phyloP scores from a whole-genome alignment of 78 protist genomes.

The Chrysochromulina tobinii region DNA sequence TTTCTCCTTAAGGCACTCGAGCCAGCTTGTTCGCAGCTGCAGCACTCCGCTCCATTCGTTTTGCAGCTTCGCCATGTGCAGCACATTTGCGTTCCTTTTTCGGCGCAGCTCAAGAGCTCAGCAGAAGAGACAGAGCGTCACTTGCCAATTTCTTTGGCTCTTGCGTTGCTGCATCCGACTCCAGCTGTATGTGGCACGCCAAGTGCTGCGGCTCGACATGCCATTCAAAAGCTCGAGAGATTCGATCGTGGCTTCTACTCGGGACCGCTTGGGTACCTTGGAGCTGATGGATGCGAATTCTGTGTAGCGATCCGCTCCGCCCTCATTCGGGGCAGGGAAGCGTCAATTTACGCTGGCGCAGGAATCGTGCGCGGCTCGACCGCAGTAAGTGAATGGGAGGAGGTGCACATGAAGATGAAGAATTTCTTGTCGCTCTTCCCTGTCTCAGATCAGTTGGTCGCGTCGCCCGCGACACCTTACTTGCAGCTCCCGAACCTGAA shows the following conservation, averaged over 20 bases:
- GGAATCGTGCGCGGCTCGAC: constrained; percentile 1
- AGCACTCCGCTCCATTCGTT: neutral
- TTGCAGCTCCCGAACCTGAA: neutral
- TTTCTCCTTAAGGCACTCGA: neutral
- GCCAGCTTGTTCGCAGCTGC: neutral
- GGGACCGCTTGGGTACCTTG: constrained; percentile 23
- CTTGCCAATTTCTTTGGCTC: neutral
- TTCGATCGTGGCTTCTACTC: constrained; percentile 29
- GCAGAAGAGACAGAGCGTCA: too few relatives aligned
- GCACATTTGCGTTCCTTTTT: constrained; percentile 5
- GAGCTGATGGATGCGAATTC: neutral
- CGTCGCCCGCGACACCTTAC: neutral
- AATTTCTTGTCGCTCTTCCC: constrained; percentile 6
- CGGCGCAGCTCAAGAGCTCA: neutral
- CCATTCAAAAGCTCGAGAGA: neutral
- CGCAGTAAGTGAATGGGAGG: constrained; percentile 13
- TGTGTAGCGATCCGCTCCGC: constrained; percentile 40
- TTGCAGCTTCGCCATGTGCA: constrained; percentile 31
- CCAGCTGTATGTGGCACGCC: constrained; percentile 38
- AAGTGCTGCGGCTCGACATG: neutral
- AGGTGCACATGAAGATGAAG: constrained; percentile 16
- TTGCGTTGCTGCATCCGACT: neutral
- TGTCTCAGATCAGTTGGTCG: neutral
- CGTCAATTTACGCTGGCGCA: constrained; percentile 18
- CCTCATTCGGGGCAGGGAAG: neutral